These are phyloP conservation scores for Tolypocladium pustulatum DNA, from an alignment of 2,329 filamentous ascomycete genomes.

Conservation along the genomic window DNA sequence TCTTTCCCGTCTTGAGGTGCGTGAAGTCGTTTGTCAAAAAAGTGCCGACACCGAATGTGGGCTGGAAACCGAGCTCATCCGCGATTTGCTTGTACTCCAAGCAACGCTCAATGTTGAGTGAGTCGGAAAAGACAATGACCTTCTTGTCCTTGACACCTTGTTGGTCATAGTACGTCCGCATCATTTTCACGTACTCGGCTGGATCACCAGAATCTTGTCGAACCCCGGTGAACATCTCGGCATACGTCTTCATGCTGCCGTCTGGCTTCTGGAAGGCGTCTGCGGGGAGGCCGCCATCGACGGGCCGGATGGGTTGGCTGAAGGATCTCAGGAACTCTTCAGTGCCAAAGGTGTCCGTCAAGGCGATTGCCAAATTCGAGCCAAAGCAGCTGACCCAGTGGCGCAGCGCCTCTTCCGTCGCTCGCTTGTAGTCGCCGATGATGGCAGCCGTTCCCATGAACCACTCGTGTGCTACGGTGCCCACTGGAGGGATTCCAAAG, in stretches of 20 bases:
- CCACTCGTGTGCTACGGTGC: conserved; percentile 93
- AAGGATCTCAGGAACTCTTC: conserved; percentile 81
- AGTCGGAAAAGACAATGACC: conserved; percentile 90
- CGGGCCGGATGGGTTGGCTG: conserved; percentile 46
- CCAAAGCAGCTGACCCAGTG: conserved; percentile 94
- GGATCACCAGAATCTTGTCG: conserved; percentile 89
- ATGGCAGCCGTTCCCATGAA: conserved; percentile 98
- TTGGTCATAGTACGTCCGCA: conserved; percentile 70
- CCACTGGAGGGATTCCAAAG: conserved; percentile 73
- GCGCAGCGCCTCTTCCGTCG: conserved; percentile 72
- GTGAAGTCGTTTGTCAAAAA: conserved; percentile 92
- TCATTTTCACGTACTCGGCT: conserved; percentile 63
- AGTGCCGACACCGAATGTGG: conserved; percentile 89
- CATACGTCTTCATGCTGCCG: conserved; percentile 53
- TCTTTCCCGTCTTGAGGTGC: conserved; percentile 60
- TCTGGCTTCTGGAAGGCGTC: conserved; percentile 29
- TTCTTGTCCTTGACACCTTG: conserved; percentile 72
- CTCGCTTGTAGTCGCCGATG: conserved; percentile 70
- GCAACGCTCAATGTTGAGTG: conserved; percentile 81
- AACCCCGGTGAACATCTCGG: conserved; percentile 71
- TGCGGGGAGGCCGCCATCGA: conserved; percentile 30
- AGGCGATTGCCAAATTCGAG: conserved; percentile 69
- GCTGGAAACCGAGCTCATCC: conserved; percentile 69
- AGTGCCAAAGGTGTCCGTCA: conserved; percentile 96
- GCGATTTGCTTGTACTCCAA: conserved; percentile 81